Conservation (phyloP, 495 filamentous ascomycete genomes). For the Penicillium dipodomyicola region DNA sequence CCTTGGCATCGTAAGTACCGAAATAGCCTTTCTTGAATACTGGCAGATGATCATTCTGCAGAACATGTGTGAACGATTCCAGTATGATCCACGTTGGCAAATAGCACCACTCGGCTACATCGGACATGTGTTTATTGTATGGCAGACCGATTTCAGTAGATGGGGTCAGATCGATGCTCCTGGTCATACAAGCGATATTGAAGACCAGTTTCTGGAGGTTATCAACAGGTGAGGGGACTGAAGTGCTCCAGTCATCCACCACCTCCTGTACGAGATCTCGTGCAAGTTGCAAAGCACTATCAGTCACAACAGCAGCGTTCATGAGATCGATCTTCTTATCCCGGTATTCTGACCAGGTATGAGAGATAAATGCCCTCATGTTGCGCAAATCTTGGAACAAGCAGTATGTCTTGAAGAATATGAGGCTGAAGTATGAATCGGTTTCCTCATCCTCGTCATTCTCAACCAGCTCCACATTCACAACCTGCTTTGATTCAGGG, state of each 20-base stretch:
- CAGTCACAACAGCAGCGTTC: constrained; percentile 34
- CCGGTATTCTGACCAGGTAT: constrained; percentile 33
- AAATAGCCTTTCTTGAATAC: constrained; percentile 34
- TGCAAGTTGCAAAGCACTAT: constrained; percentile 31
- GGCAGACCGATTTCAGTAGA: constrained; percentile 30
- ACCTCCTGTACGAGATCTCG: constrained; percentile 23
- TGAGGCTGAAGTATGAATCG: constrained; percentile 16
- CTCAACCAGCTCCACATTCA: constrained; percentile 26
- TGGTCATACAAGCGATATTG: constrained; percentile 14
- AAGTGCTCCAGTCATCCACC: constrained; percentile 20
- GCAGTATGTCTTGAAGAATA: constrained; percentile 33
- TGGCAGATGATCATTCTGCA: constrained; percentile 26
- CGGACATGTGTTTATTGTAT: constrained; percentile 32
- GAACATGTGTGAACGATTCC: constrained; percentile 27
- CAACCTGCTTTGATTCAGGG: constrained; percentile 22
- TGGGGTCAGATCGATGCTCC: constrained; percentile 20
- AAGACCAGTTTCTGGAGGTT: constrained; percentile 23
- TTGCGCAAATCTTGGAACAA: constrained; percentile 29
- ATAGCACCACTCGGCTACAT: constrained; percentile 32
- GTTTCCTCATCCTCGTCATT: constrained; percentile 26
- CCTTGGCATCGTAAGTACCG: constrained; percentile 31
- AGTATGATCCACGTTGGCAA: constrained; percentile 26
- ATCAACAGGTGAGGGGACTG: constrained; percentile 10
- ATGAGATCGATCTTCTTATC: constrained; percentile 33
- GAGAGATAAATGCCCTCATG: constrained; percentile 27